Evolutionary conservation across 371 early-diverging fungal species (phyloP), one percentile per base, ranked within the genome.

Genomic region (Capillidium rhysosporum): DNA sequence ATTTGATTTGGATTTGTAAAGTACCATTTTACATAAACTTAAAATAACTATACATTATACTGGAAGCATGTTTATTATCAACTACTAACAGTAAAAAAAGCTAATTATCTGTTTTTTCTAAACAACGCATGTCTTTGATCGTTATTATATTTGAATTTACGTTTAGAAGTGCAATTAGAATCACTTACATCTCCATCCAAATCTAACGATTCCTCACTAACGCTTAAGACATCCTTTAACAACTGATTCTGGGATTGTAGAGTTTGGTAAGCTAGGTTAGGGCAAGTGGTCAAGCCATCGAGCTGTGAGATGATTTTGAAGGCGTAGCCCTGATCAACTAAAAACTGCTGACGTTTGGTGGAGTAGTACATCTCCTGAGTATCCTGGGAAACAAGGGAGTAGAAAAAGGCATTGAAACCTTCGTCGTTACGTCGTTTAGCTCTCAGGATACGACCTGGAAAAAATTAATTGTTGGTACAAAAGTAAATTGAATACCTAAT

Each of bases 341-440:
- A 68, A 66, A 98, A 99, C 67, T 95, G 97, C 66, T 97, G 94
- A 41, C 99, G 80, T 65, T 96, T 97, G n/a, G 88, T 80, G 20
- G 93, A 89, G 61, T 97, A 99, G 56, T 79, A 90, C 87, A 99
- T 97, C 69, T 99, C 99, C 63, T 98, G 91, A 0, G 99, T 99
- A 68, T 99, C 99, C 57, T 85, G 84, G 41, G 87, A 85, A 7
- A 99, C 98, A 25, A 99, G 70, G 2, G 97, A 89, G 63, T 99
- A 99, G 62, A 99, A 99, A 67, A 86, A 95, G 1, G 98, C 98
- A 38, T 38, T 38, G 14, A 38, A 38, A 9, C 14, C 14, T 9
- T 7, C 7, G 63, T 82, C 84, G 0, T 96, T 97, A 55, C 89
- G 91, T 60, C 96, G 95, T 66, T 98, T 99, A 25, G 99, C 99